A percentile compares a stretch with the other conserved stretches of the same genome.
These are phyloP conservation scores for Coprinopsis marcescibilis DNA, from an alignment of 768 basidiomycete species.

Conservation along the genomic window DNA sequence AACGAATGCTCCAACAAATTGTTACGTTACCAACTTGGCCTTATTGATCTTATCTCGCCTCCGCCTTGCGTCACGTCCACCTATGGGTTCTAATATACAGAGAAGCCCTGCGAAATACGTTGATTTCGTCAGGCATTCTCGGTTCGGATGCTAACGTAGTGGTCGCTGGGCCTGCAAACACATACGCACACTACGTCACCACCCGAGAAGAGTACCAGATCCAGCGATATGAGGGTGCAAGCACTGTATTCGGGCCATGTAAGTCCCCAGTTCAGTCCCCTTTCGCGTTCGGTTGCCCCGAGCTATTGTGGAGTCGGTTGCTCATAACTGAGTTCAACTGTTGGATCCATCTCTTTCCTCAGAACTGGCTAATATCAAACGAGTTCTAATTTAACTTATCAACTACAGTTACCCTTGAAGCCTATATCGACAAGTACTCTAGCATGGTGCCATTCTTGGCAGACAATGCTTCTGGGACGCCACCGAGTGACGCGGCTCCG, in stretches of 20 bases:
- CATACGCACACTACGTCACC: slow-evolving; percentile 70
- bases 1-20: slow-evolving; percentile 3
- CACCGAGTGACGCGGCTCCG: slow-evolving; percentile 60
- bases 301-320: too few species aligned
- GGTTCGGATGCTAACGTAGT: slow-evolving; percentile 70
- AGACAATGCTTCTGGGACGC: slow-evolving; percentile 39
- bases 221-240: slow-evolving; percentile 79
- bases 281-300: background rate
- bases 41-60: slow-evolving; percentile 1
- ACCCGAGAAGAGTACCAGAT: slow-evolving; percentile 69
- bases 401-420: slow-evolving; percentile 61
- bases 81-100: slow-evolving; percentile 27
- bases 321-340: background rate
- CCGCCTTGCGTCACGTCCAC: slow-evolving; percentile 1
- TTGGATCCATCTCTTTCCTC: background rate
- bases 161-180: slow-evolving; percentile 76
- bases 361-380: background rate
- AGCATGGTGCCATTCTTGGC: slow-evolving; percentile 60
- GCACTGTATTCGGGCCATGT: slow-evolving; percentile 74
- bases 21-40: slow-evolving; percentile 6
- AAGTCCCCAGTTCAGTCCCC: slow-evolving; percentile 22
- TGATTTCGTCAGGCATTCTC: slow-evolving; percentile 59
- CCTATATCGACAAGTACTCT: slow-evolving; percentile 72
- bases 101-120: slow-evolving; percentile 57
- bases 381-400: background rate